phyloP scores from a whole-genome alignment of 2,329 filamentous ascomycete species.

The Mollisia scopiformis region DNA sequence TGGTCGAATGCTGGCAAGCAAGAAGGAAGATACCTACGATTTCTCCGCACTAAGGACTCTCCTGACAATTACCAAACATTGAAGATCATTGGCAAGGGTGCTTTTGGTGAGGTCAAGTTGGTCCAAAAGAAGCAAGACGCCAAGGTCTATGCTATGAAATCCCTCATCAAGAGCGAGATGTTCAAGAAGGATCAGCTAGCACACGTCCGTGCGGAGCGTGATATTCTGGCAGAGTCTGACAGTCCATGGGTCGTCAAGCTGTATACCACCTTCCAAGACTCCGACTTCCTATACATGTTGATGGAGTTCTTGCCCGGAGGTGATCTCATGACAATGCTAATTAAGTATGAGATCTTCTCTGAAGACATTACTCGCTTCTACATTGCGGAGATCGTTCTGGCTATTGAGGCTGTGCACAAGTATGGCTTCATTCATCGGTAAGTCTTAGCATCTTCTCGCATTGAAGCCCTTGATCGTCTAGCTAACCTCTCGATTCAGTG shows the following conservation, averaged over 20 bases:
- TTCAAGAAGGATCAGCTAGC: constrained; percentile 99
- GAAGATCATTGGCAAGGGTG: constrained; percentile 98
- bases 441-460: constrained; percentile 36
- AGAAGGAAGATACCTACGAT: constrained; percentile 90
- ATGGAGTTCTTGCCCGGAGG: constrained; percentile 99
- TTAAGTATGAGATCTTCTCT: constrained; percentile 99
- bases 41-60: constrained; percentile 89
- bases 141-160: constrained; percentile 98
- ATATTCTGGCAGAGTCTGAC: constrained; percentile 98
- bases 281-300: constrained; percentile 95
- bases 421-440: constrained; percentile 98
- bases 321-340: constrained; percentile 99
- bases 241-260: constrained; percentile 99
- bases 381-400: constrained; percentile 96
- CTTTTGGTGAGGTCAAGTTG: constrained; percentile 96
- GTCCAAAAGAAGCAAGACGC: constrained; percentile 95
- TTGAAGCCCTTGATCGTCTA: not conserved
- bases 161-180: constrained; percentile 98
- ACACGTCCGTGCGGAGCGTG: constrained; percentile 95
- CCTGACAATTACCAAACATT: constrained; percentile 94
- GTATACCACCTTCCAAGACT: constrained; percentile 96
- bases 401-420: constrained; percentile 98
- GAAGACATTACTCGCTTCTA: constrained; percentile 99
- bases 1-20: constrained; percentile 83
- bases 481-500: constrained; percentile 55